These are phyloP conservation scores for Colletotrichum sidae DNA, from an alignment of 2,329 filamentous ascomycete genomes.

Conservation along the genomic window DNA sequence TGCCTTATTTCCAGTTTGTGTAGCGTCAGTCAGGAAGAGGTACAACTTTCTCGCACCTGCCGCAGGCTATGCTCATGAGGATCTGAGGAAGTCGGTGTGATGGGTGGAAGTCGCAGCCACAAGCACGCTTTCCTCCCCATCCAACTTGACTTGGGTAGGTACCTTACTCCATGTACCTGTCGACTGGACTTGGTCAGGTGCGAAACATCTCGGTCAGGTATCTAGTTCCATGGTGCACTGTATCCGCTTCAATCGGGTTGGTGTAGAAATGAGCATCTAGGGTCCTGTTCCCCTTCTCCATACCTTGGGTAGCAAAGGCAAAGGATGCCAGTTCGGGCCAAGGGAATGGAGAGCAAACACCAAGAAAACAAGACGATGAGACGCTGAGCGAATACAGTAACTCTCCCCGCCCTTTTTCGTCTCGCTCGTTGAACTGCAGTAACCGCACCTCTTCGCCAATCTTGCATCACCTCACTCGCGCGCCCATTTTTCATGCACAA, in stretches of 20 bases:
- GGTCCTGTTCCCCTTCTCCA: background rate
- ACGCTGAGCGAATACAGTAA: no score
- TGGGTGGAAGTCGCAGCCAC: background rate
- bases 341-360: background rate
- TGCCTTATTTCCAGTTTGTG: background rate
- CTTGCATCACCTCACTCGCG: background rate
- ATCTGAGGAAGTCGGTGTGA: background rate
- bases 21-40: background rate
- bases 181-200: background rate
- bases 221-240: background rate
- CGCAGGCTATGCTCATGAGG: background rate
- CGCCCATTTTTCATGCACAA: background rate
- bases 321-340: background rate
- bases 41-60: background rate
- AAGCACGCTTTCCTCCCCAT: no score
- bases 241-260: background rate
- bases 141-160: background rate
- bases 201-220: background rate
- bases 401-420: no score
- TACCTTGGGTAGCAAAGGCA: no score
- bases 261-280: background rate
- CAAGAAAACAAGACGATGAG: background rate
- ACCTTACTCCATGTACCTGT: background rate
- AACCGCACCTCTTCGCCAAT: background rate
- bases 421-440: no score